These are phyloP conservation scores for Colletotrichum navitas DNA, from an alignment of 2,329 filamentous ascomycete genomes.

Conservation along the genomic window DNA sequence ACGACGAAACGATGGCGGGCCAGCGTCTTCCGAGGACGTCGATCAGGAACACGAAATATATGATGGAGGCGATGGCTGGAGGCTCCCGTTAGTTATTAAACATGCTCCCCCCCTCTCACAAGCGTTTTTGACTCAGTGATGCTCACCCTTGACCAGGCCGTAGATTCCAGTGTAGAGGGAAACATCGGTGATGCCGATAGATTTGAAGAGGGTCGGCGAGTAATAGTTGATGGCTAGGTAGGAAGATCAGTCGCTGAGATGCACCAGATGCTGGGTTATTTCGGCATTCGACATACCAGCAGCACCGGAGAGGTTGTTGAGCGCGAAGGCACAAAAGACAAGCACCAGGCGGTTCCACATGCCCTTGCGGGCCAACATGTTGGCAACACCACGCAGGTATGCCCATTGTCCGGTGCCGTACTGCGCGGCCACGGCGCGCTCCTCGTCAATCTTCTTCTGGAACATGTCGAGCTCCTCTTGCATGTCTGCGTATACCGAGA, in stretches of 20 bases:
- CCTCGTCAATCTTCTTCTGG: slow-evolving; percentile 51
- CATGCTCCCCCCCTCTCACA: too few relatives aligned
- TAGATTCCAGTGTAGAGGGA: slow-evolving; percentile 65
- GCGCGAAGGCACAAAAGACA: slow-evolving; percentile 54
- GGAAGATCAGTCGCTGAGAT: not conserved
- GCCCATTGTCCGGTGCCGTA: slow-evolving; percentile 52
- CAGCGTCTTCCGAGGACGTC: slow-evolving; percentile 55
- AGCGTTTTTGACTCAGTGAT: too few relatives aligned
- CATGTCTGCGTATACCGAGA: slow-evolving; percentile 45
- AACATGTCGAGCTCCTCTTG: slow-evolving; percentile 64
- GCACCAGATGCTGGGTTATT: not conserved
- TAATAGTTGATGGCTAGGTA: slow-evolving; percentile 57
- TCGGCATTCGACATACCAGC: not conserved
- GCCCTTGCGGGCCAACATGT: slow-evolving; percentile 53
- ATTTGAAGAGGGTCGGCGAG: slow-evolving; percentile 53
- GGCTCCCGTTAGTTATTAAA: not conserved
- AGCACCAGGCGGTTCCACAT: slow-evolving; percentile 56
- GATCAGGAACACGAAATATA: slow-evolving; percentile 56
- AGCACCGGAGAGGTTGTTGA: slow-evolving; percentile 55
- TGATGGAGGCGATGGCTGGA: slow-evolving; percentile 53
- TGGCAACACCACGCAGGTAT: slow-evolving; percentile 51
- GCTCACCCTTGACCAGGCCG: slow-evolving; percentile 55
- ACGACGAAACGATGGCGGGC: slow-evolving; percentile 61
- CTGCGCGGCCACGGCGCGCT: slow-evolving; percentile 48
- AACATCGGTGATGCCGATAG: slow-evolving; percentile 59